Conservation (phyloP, 768 basidiomycete species). For the Lactarius vividus region DNA sequence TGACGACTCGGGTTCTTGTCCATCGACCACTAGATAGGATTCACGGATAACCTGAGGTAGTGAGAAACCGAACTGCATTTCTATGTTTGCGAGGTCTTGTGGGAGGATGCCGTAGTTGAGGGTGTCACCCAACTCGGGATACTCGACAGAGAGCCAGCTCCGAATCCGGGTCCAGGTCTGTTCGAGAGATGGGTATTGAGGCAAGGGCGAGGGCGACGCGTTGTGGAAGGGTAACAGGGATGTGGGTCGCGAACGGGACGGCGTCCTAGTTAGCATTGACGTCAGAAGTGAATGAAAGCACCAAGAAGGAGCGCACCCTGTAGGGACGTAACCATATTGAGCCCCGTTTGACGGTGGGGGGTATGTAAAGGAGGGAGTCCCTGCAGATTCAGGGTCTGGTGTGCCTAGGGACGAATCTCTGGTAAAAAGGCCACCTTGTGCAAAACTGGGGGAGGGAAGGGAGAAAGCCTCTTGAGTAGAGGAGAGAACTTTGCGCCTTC, state of each 20-base stretch:
- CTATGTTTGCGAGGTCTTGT: constrained; percentile 74
- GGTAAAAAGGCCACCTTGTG: constrained; percentile 60
- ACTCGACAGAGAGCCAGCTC: constrained; percentile 77
- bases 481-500: constrained; percentile 58
- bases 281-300: constrained; percentile 15
- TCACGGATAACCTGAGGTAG: constrained; percentile 89
- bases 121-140: constrained; percentile 93
- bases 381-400: constrained; percentile 47
- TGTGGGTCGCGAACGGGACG: constrained; percentile 46
- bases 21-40: constrained; percentile 83
- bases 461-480: constrained; percentile 89
- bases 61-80: constrained; percentile 78
- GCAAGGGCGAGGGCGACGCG: constrained; percentile 41
- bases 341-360: constrained; percentile 59
- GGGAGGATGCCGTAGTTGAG: constrained; percentile 89
- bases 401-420: constrained; percentile 47
- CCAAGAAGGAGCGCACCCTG: constrained; percentile 41
- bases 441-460: constrained; percentile 64
- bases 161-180: constrained; percentile 84
- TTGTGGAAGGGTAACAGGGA: constrained; percentile 70
- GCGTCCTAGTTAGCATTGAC: constrained; percentile 33
- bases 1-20: constrained; percentile 89
- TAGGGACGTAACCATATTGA: constrained; percentile 59
- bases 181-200: constrained; percentile 71
- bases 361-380: constrained; percentile 65